Conservation (phyloP, 202 grass and related monocot species). For the Schoenoplectus tabernaemontani region DNA sequence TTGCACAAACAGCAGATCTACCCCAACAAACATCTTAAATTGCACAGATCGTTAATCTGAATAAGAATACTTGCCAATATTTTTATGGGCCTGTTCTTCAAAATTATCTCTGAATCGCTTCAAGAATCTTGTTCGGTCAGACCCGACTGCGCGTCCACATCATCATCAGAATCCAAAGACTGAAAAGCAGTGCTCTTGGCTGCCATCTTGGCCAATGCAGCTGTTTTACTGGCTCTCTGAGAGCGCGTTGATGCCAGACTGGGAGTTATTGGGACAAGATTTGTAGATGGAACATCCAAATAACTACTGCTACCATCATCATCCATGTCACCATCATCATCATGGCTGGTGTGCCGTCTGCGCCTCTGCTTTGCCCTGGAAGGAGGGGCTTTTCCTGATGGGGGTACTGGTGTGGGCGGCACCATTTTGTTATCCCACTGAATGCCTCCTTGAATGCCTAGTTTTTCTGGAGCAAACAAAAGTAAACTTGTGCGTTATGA, state of each 20-base stretch:
- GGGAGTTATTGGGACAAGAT: conserved; percentile 36
- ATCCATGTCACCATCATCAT: conserved; percentile 22
- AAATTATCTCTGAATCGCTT: conserved; percentile 1
- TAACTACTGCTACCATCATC: conserved; percentile 5
- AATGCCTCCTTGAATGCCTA: conserved; percentile 48
- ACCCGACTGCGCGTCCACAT: conserved; percentile 25
- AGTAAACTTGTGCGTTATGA: neutral
- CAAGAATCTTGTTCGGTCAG: conserved; percentile 38
- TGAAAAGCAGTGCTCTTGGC: conserved; percentile 17
- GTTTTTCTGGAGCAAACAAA: conserved; percentile 41
- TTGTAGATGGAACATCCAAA: conserved; percentile 20
- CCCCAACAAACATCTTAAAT: neutral
- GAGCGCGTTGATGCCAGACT: conserved; percentile 27
- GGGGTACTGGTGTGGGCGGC: conserved; percentile 55
- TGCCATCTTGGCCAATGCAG: conserved; percentile 55
- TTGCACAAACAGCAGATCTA: neutral
- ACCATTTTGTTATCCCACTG: conserved; percentile 40
- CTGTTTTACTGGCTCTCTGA: conserved; percentile 78
- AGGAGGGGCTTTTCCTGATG: conserved; percentile 37
- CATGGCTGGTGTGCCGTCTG: conserved; percentile 32
- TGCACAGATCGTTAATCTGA: neutral
- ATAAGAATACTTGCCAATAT: neutral
- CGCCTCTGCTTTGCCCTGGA: conserved; percentile 50
- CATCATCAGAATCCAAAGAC: conserved; percentile 31
- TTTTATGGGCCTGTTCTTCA: neutral